These are phyloP conservation scores for Penicillium arizonense DNA, from an alignment of 495 filamentous ascomycete genomes.

Conservation along the genomic window DNA sequence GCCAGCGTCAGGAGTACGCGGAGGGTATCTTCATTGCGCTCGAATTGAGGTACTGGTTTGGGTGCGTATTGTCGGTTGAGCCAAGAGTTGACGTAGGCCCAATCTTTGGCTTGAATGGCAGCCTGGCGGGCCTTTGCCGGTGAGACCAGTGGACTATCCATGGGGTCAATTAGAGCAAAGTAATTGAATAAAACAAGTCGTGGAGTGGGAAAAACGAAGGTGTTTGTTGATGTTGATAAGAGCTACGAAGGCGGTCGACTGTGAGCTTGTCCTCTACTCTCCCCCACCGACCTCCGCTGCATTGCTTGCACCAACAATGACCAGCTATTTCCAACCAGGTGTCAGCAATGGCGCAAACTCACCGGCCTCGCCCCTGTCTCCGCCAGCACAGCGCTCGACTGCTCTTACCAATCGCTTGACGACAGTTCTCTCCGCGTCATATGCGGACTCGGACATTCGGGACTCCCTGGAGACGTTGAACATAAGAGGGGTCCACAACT, in stretches of 20 bases:
- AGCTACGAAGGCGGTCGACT: conserved; percentile 24
- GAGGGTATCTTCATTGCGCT: conserved; percentile 82
- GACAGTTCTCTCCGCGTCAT: conserved; percentile 84
- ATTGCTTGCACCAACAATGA: conserved; percentile 29
- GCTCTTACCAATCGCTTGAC: conserved; percentile 75
- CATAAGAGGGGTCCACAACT: conserved; percentile 68
- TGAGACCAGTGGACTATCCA: conserved; percentile 43
- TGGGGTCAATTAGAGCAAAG: conserved; percentile 12
- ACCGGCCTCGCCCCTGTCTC: conserved; percentile 34
- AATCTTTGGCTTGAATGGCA: conserved; percentile 70
- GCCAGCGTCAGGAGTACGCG: conserved; percentile 73
- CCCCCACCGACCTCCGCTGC: conserved; percentile 11
- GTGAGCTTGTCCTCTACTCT: conserved; percentile 18
- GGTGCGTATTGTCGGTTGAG: conserved; percentile 66
- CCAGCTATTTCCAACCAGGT: conserved; percentile 39
- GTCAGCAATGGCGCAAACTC: conserved; percentile 27
- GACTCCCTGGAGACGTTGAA: conserved; percentile 81
- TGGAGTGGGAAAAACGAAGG: conserved; percentile 3
- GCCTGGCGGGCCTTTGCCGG: conserved; percentile 48
- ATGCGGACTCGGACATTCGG: conserved; percentile 88
- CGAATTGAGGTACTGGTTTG: conserved; percentile 63
- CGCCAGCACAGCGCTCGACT: conserved; percentile 47
- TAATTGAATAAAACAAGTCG: not conserved
- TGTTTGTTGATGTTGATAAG: conserved; percentile 19
- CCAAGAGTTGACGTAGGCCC: conserved; percentile 85